Evolutionary conservation across 768 basidiomycete species (phyloP).

Genomic region (Mycena floridula): DNA sequence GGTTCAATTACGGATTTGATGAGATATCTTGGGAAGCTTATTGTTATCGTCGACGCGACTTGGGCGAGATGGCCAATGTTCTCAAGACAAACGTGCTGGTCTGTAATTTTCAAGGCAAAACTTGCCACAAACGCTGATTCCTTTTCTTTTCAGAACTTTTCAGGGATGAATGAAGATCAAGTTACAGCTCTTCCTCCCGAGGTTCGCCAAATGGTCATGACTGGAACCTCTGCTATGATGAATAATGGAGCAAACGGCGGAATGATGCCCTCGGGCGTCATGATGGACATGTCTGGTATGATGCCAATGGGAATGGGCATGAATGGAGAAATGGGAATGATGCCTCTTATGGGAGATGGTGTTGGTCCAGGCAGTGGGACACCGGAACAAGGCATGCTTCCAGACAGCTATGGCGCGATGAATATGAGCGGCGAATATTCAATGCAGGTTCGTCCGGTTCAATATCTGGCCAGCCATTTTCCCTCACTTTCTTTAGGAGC

Average conservation of each 20-base stretch:
- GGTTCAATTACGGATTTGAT: constrained; percentile 99
- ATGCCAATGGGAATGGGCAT: constrained; percentile 61
- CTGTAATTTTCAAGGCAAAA: constrained; percentile 21
- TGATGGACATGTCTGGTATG: constrained; percentile 78
- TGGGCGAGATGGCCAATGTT: constrained; percentile 74
- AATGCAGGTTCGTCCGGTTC: constrained; percentile 59
- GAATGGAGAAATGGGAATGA: constrained; percentile 65
- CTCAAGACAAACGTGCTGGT: constrained; percentile 83
- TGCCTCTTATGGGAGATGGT: constrained; percentile 44
- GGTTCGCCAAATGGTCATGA: constrained; percentile 83
- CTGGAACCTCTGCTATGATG: constrained; percentile 76
- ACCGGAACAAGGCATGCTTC: constrained; percentile 45
- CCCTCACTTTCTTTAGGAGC: constrained; percentile 38
- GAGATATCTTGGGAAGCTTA: constrained; percentile 95
- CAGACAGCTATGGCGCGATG: constrained; percentile 64
- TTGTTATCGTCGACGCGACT: constrained; percentile 74
- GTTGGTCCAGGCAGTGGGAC: constrained; percentile 24
- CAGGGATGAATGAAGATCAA: constrained; percentile 79
- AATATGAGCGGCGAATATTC: constrained; percentile 63
- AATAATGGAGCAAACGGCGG: constrained; percentile 45
- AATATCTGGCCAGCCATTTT: constrained; percentile 13
- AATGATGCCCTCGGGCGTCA: constrained; percentile 61
- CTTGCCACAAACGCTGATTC: background rate
- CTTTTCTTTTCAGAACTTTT: constrained; percentile 52
- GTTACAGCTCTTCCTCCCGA: constrained; percentile 73